Percentiles rank a stretch among this genome's conserved stretches.
These are phyloP conservation scores for Syzygium aromaticum DNA, from an alignment of 345 rosid genomes.

Conservation along the genomic window DNA sequence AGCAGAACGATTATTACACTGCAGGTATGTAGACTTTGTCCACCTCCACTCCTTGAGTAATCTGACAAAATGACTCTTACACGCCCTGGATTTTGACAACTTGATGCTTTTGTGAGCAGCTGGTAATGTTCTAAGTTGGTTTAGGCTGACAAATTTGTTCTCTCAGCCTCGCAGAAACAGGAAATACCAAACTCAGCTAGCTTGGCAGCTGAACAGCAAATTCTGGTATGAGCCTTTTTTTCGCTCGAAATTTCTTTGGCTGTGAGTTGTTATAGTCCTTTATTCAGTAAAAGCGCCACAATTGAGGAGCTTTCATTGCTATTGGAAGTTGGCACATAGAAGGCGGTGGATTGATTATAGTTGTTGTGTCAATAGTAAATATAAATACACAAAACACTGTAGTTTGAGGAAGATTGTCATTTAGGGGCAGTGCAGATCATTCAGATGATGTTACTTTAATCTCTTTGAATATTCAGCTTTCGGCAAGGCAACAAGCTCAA, in stretches of 20 bases:
- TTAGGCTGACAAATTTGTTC: background rate
- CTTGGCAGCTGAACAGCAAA: slow-evolving; percentile 83
- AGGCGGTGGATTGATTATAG: background rate
- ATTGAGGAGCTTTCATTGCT: background rate
- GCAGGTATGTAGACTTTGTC: slow-evolving; percentile 29
- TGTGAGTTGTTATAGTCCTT: background rate
- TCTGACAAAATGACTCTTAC: background rate
- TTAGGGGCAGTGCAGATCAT: background rate
- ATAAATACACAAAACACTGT: background rate
- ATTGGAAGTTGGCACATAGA: background rate
- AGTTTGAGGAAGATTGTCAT: background rate
- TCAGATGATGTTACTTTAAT: background rate
- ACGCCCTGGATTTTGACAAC: background rate
- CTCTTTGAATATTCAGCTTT: slow-evolving; percentile 38
- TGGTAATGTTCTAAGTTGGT: background rate
- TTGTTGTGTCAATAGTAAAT: background rate
- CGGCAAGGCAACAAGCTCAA: slow-evolving; percentile 99
- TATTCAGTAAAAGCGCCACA: background rate
- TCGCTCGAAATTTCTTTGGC: background rate
- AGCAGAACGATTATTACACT: slow-evolving; percentile 35
- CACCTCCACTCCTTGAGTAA: background rate
- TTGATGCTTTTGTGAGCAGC: background rate
- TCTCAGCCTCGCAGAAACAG: slow-evolving; percentile 53
- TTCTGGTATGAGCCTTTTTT: slow-evolving; percentile 51
- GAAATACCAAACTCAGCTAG: slow-evolving; percentile 45